Base-by-base conservation (phyloP, 495 filamentous ascomycete genomes). In the Clohesyomyces aquaticus region DNA sequence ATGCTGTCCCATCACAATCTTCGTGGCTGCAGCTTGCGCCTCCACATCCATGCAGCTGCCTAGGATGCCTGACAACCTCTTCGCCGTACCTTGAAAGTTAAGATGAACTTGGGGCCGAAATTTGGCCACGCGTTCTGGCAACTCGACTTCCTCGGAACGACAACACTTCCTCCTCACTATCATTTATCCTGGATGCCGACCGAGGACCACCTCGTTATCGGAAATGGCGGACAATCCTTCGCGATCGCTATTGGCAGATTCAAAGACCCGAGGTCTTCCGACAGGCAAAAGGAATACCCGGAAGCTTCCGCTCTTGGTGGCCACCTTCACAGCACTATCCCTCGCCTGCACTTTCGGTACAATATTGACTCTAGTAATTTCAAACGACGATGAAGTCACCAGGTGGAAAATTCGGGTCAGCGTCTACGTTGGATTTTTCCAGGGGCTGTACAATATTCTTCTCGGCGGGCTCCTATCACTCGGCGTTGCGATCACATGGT, bases 401-500 rank as follows among this genome's bases (percentile, higher is more conserved):
- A 16, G 18, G 2, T 64, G 61, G 61, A 51, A 22, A 3, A 22
- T 59, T 19, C 53, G 41, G 54, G 53, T 54, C 25, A 19, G 26
- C 11, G 45, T 64, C 10, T 23, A 58, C 4, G 21, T 64, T 2
- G 23, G 45, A 11, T 43, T 64, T 18, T 4, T 64, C 6, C 35
- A 27, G 8, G 61, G 61, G n/a, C 4, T 64, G 19, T 64, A 58
- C 42, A 23, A 4, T 22, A 45, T 64, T 3, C 2, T 51, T 29
- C 65, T 68, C 9, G 60, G 60, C 3, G 41, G 35, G 0, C 55
- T 68, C 3, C 52, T 68, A 47, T 38, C 54, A 0, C 28, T 48
- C 26, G 65, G 65, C 2, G 25, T 68, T 28, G 55, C 65, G 10
- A 45, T 68, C 22, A 54, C 52, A n/a, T 68, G 65, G 65, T 68